Evolutionary conservation across 2,329 filamentous ascomycete species (phyloP), one percentile per base, ranked within the genome.

Genomic region (Trichothecium sympodiale): DNA sequence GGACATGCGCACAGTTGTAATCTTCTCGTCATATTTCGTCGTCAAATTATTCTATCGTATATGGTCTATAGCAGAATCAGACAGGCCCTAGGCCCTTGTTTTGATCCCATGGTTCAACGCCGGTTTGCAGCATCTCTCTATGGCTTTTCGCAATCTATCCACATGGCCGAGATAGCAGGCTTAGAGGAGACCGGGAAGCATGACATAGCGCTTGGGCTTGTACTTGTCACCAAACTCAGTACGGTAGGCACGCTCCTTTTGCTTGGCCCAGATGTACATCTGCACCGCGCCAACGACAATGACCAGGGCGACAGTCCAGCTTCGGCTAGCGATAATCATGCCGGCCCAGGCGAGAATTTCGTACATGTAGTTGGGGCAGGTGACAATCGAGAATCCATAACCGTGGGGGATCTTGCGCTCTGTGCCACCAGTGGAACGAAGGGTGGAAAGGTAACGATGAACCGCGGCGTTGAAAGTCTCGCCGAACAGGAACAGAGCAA

Each of bases 361-460:
- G 48, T 93, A 96, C 66, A 94, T 76, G 67, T 98, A 98, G 65
- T 98, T 98, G 29, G 91, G 91, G 64, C 88, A 94, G 10, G 91
- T 98, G 35, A 98, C 89, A 26, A 84, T 62, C 44, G 66, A 69
- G 60, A 95, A 96, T 20, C 88, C 85, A 39, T 89, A 76, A 17
- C 91, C 91, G 38, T 67, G 67, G 2, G 91, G 91, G 43, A 98
- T 93, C 48, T 86, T 87, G 40, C 89, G 75, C 56, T 93, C 86
- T 2, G 83, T 89, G 45, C 81, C 83, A 38, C 88, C 88, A 0
- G 75, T 69, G 38, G 77, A 80, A 34, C 91, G 80, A 43, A 98
- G 72, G 41, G 74, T 71, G 18, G 82, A 77, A 17, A 98, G 72
- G 36, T 85, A 81, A 46, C 81, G 57, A 61, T 98, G 91, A 2